A percentile compares a stretch with the other conserved stretches of the same genome.
Conservation (phyloP, 768 basidiomycete species). For the Hypholoma fasciculare region DNA sequence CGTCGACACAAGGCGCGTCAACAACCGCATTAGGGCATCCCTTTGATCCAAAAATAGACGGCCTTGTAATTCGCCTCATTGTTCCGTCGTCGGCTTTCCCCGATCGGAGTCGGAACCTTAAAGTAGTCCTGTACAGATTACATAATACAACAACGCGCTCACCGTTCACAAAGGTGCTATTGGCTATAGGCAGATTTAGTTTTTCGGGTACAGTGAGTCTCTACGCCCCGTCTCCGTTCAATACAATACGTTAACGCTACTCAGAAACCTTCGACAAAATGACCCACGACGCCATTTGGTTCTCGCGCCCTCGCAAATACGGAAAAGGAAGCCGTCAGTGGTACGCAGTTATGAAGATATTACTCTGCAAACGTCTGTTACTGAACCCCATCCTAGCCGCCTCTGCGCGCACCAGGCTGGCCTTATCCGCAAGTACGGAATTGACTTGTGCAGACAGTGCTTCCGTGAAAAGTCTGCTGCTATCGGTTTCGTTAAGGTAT, state of each 20-base stretch:
- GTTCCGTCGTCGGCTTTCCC: not conserved
- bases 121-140: constrained; percentile 38
- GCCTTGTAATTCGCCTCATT: constrained; percentile 1
- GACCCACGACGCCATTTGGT: constrained; percentile 99
- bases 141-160: constrained; percentile 26
- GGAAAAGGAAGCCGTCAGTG: constrained; percentile 96
- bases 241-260: not conserved
- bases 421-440: constrained; percentile 96
- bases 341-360: constrained; percentile 42
- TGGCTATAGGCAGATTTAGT: constrained; percentile 21
- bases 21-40: constrained; percentile 16
- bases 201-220: constrained; percentile 30
- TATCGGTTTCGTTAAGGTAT: constrained; percentile 94
- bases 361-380: not conserved
- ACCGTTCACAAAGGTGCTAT: constrained; percentile 14
- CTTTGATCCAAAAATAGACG: constrained; percentile 16
- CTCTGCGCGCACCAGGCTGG: constrained; percentile 97
- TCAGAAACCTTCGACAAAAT: constrained; percentile 49
- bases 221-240: constrained; percentile 2
- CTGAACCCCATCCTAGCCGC: constrained; percentile 55
- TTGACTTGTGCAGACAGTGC: constrained; percentile 97
- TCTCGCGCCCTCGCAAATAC: constrained; percentile 92
- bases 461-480: constrained; percentile 95
- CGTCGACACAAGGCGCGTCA: not conserved
- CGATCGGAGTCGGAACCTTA: constrained; percentile 37